Base-by-base conservation (phyloP, 1,284 basidiomycete species). In the Crucibulum parvulum region DNA sequence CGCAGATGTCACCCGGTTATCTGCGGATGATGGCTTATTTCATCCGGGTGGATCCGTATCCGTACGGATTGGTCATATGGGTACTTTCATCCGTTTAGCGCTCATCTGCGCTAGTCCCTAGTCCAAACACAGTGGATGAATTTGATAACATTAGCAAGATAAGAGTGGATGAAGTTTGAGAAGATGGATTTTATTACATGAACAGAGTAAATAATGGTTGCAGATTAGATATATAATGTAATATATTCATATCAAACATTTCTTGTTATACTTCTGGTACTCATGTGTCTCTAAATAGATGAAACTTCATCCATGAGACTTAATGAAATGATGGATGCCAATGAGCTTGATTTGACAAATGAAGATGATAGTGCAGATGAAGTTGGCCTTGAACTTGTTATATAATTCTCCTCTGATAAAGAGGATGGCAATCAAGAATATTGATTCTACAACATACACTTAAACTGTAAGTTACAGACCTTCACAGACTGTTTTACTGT, bases 151-250 rank as follows among this genome's bases (percentile, higher is more conserved):
- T 13, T 6, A 15, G 13, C 41, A 43, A 15, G 41, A 6, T 6
- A 43, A 16, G 41, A n/a, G 39, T 39, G 6, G 61, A 65, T n/a
- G 24, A 52, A 37, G 9, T 39, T 6, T 16, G 50, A 4, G n/a
- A 24, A 34, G 59, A 59, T 45, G 59, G 59, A 2, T n/a, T 31
- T 15, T 65, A 62, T 56, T 65, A 65, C 35, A 62, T 65, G 61
- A 61, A 60, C 39, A 60, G 63, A 39, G 63, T 65, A 3, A 65
- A 62, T 47, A 62, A 62, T 53, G 63, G 63, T 10, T 51, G 24
- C 4, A 61, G 63, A 35, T 24, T 65, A 13, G 61, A 61, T 64
- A 53, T 36, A 24, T 24, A 24, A 59, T 48, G 8, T 31, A 41
- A 35, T 53, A 10, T 45, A 36, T 5, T 35, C 24, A 24, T 24